phyloP scores from a whole-genome alignment of 768 basidiomycete species.

The Jaapia argillacea region DNA sequence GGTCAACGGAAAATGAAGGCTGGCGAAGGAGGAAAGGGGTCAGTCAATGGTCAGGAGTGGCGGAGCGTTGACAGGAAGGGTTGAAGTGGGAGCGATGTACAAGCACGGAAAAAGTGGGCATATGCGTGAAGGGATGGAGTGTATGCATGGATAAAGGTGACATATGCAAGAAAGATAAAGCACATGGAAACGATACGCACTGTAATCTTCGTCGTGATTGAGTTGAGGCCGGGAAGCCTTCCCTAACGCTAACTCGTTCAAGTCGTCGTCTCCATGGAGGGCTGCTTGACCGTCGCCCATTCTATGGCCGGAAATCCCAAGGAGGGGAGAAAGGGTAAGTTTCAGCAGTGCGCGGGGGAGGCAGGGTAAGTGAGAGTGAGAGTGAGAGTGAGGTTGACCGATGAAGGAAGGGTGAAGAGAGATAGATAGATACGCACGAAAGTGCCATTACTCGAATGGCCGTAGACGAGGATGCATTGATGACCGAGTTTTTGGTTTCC shows the following conservation, averaged over 20 bases:
- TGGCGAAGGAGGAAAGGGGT: slow-evolving; percentile 18
- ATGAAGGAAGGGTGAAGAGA: no score
- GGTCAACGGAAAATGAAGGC: slow-evolving; percentile 64
- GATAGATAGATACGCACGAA: slow-evolving; percentile 36
- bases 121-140: no score
- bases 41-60: no score
- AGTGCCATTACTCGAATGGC: slow-evolving; percentile 66
- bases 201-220: slow-evolving; percentile 57
- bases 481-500: slow-evolving; percentile 27
- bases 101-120: no score
- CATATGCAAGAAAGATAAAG: no score
- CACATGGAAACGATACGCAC: no score
- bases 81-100: no score
- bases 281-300: slow-evolving; percentile 46
- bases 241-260: slow-evolving; percentile 84
- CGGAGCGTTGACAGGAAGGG: no score
- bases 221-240: slow-evolving; percentile 37
- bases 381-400: no score
- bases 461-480: slow-evolving; percentile 43
- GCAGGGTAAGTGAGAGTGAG: no score
- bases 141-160: no score
- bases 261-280: slow-evolving; percentile 65
- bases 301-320: slow-evolving; percentile 57
- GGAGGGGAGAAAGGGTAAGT: neutral
- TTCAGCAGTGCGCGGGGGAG: neutral